Evolutionary conservation across 2,329 filamentous ascomycete species (phyloP).

Genomic region (Aspergillus sp.): DNA sequence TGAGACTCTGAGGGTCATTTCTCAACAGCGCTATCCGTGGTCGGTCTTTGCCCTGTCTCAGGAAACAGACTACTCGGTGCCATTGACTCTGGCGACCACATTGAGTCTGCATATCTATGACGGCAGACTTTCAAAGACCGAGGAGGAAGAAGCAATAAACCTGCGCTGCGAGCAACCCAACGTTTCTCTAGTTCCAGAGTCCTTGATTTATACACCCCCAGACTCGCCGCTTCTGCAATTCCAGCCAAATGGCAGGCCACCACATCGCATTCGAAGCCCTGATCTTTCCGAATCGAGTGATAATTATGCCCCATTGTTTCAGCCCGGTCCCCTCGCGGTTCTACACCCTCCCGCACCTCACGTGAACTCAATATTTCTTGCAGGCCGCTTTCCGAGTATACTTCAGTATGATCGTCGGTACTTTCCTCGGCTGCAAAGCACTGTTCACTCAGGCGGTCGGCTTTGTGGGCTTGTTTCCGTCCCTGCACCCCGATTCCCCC

Average conservation of each 20-base stretch:
- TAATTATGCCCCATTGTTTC: constrained; percentile 69
- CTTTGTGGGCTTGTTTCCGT: constrained; percentile 72
- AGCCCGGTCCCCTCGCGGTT: constrained; percentile 80
- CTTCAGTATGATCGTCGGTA: constrained; percentile 85
- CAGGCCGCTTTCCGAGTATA: constrained; percentile 84
- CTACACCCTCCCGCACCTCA: constrained; percentile 68
- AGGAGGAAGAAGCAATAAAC: constrained; percentile 37
- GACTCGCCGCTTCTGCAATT: constrained; percentile 34
- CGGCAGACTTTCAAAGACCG: constrained; percentile 51
- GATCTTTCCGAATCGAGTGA: constrained; percentile 35
- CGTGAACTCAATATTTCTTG: constrained; percentile 80
- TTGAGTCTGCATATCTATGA: constrained; percentile 82
- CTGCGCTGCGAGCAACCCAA: constrained; percentile 34
- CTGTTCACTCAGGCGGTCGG: constrained; percentile 79
- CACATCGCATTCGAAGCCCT: constrained; percentile 39
- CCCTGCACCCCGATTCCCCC: constrained; percentile 55
- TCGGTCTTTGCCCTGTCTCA: constrained; percentile 78
- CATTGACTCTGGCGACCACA: constrained; percentile 81
- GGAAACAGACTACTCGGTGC: constrained; percentile 63
- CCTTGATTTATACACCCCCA: constrained; percentile 31
- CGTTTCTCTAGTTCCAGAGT: constrained; percentile 25
- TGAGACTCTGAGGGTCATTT: constrained; percentile 67
- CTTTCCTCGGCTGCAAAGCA: constrained; percentile 74
- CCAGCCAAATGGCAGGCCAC: constrained; percentile 34
- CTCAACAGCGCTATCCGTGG: constrained; percentile 72